Evolutionary conservation across 805 yeast genomes (phyloP), one percentile per base, ranked within the genome.

Genomic region (Metschnikowia noctiluminum): DNA sequence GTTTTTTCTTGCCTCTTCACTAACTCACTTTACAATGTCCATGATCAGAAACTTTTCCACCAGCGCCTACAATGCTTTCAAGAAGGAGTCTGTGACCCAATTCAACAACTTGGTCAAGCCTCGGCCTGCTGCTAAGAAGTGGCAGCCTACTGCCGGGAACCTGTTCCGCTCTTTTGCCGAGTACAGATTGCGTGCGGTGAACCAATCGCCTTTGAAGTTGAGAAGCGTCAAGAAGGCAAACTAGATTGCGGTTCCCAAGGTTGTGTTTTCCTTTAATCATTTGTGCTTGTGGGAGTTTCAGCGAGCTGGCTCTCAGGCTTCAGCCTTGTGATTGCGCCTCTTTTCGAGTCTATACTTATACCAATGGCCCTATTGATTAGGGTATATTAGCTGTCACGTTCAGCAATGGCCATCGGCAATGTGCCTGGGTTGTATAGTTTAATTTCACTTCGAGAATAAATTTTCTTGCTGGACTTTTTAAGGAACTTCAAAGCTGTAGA

Each of bases 151-250:
- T 15, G 53, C 62, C 42, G 74, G 74, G 35, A 62, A 70, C 58
- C 63, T 74, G 16, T 72, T 69, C 60, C 62, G 74, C 49, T 63
- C 73, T 4, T 73, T 73, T 58, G 75, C 75, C 37, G 77, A 73
- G 55, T 73, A 73, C 62, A 62, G 77, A 54, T 68, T 73, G 59
- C 65, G 67, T 50, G 74, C 62, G 8, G 64, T 65, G 39, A 66
- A 72, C 62, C 76, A 71, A 50, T 62, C 70, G 39, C 77, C 77
- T 13, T 70, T 73, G 62, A 64, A 63, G 26, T 45, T 64, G 45
- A 63, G 63, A 49, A 46, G 51, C 35, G 32, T 35, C 11, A 42
- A 45, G 32, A 50, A 48, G 42, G 48, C 21, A 48, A 45, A 43
- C 48, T 52, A 41, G 34, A 27, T 1, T 10, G 42, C 14, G 11